phyloP scores from a whole-genome alignment of 805 yeast species.

The Cephaloascus fragrans region DNA sequence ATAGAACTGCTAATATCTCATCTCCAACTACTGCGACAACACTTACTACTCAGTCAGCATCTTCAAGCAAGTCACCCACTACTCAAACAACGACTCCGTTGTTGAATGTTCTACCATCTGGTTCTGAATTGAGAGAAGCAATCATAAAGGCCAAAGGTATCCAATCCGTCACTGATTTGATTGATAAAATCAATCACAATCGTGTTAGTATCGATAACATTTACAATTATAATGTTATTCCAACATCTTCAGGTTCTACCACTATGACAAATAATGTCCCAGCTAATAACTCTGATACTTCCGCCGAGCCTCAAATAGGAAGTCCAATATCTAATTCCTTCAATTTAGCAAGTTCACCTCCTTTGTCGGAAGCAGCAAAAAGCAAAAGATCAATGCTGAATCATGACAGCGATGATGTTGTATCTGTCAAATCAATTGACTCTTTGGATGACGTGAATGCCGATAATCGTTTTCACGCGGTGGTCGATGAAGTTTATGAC shows the following conservation, averaged over 20 bases:
- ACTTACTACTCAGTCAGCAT: slow-evolving; percentile 1
- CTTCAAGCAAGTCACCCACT: background rate
- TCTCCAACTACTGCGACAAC: background rate
- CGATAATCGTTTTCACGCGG: slow-evolving; percentile 18
- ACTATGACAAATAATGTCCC: background rate
- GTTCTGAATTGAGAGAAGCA: slow-evolving; percentile 44
- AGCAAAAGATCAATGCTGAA: too few species aligned
- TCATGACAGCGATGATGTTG: slow-evolving; percentile 9
- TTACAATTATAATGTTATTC: slow-evolving; percentile 18
- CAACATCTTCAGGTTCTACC: background rate
- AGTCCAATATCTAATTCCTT: background rate
- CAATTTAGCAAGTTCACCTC: too few species aligned
- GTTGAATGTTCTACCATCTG: slow-evolving; percentile 40
- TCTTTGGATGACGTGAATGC: slow-evolving; percentile 9
- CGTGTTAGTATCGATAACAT: slow-evolving; percentile 40
- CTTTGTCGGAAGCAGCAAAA: background rate
- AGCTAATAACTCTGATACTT: background rate
- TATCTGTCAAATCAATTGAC: slow-evolving; percentile 14
- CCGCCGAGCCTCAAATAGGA: background rate
- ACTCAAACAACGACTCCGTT: slow-evolving; percentile 2
- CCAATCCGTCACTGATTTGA: slow-evolving; percentile 57
- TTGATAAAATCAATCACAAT: slow-evolving; percentile 52
- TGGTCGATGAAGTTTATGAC: slow-evolving; percentile 68
- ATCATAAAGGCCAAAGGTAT: slow-evolving; percentile 71
- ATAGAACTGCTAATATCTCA: background rate